Conservation (phyloP, 768 basidiomycete species). For the Psilocybe subaeruginosa region DNA sequence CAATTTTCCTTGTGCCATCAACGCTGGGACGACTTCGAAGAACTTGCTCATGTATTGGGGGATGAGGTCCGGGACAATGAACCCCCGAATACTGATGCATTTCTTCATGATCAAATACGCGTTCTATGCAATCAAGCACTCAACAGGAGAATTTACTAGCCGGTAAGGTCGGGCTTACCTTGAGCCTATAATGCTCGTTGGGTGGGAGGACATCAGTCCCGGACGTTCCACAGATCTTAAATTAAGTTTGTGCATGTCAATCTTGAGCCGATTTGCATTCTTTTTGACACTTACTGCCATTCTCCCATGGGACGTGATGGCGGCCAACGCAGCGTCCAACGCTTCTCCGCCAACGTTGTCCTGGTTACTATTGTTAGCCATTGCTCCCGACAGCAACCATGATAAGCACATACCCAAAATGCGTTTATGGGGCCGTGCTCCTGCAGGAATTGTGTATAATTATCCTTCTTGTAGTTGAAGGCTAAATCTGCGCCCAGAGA, state of each 20-base stretch:
- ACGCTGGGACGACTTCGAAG: constrained; percentile 1
- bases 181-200: constrained; percentile 1
- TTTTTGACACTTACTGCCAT: constrained; percentile 40
- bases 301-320: constrained; percentile 8
- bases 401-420: constrained; percentile 25
- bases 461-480: constrained; percentile 73
- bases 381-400: not conserved
- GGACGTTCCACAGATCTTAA: constrained; percentile 1
- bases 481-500: constrained; percentile 65
- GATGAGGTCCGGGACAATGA: constrained; percentile 7
- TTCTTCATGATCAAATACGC: constrained; percentile 7
- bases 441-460: constrained; percentile 50
- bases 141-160: not conserved
- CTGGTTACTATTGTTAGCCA: constrained; percentile 31
- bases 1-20: constrained; percentile 6
- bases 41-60: constrained; percentile 4
- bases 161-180: not conserved
- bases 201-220: not conserved
- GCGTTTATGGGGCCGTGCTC: constrained; percentile 55
- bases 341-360: constrained; percentile 66
- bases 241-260: not conserved
- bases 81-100: constrained; percentile 1
- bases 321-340: constrained; percentile 55
- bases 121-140: not conserved
- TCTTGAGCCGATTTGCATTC: no score